phyloP scores from a whole-genome alignment of 345 rosid genomes.

The Salix exigua region DNA sequence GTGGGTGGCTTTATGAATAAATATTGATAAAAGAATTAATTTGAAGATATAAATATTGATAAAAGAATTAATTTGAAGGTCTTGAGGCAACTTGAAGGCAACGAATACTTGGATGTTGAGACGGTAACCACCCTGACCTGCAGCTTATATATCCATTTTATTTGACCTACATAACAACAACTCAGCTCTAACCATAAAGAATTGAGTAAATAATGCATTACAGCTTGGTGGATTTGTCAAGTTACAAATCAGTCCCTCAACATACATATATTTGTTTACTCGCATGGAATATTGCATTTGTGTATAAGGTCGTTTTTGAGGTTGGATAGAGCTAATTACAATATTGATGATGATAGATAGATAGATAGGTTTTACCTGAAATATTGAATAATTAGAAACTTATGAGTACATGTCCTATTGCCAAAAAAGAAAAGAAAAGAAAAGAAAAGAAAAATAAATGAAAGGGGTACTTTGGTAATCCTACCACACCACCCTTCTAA shows the following conservation, averaged over 20 bases:
- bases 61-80: no score
- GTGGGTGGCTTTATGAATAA: no score
- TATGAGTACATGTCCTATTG: neutral
- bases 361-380: neutral
- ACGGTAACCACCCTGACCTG: conserved; percentile 35
- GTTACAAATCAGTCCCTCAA: conserved; percentile 8
- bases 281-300: no score
- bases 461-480: conserved; percentile 22
- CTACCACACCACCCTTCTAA: neutral
- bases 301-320: no score
- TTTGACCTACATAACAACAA: conserved; percentile 13
- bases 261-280: no score
- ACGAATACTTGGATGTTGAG: conserved; percentile 40
- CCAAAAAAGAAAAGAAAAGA: no score
- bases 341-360: neutral
- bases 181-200: conserved; percentile 4
- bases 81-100: conserved; percentile 43
- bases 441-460: neutral
- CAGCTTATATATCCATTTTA: conserved; percentile 2
- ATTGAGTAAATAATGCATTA: neutral
- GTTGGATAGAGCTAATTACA: no score
- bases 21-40: no score
- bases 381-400: no score
- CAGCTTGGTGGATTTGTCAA: conserved; percentile 4
- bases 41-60: no score